A percentile compares a stretch with the other conserved stretches of the same genome.
Evolutionary conservation across 1,284 basidiomycete genomes (phyloP).

Genomic region (Heterobasidion irregulare): DNA sequence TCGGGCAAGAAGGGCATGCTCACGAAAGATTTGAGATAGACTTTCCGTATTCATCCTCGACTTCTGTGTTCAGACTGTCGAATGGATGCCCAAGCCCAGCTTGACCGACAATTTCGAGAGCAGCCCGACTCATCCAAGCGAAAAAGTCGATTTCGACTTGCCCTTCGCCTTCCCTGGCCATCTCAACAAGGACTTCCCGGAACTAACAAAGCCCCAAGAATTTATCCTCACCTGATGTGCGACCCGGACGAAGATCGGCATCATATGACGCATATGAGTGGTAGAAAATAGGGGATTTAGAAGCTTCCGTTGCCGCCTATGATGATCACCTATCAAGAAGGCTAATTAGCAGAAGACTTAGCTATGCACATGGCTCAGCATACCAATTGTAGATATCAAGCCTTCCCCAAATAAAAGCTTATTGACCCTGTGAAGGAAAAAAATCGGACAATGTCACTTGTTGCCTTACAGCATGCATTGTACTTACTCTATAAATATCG

Average conservation of each 20-base stretch:
- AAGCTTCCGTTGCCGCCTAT: background rate
- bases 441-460: background rate
- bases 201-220: background rate
- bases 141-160: conserved; percentile 21
- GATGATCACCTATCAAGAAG: conserved; percentile 2
- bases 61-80: conserved; percentile 14
- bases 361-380: background rate
- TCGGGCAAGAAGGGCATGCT: conserved; percentile 15
- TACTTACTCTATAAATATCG: conserved; percentile 11
- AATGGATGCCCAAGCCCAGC: conserved; percentile 32
- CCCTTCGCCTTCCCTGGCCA: conserved; percentile 5
- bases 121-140: conserved; percentile 28
- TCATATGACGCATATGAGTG: conserved; percentile 1
- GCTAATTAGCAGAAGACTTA: background rate
- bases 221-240: background rate
- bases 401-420: conserved; percentile 11
- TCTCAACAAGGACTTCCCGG: background rate
- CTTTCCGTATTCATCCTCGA: conserved; percentile 23
- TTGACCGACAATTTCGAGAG: conserved; percentile 24
- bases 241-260: background rate
- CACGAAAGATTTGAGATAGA: conserved; percentile 16
- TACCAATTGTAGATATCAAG: conserved; percentile 14
- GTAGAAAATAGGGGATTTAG: background rate
- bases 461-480: background rate
- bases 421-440: conserved; percentile 5